Percentiles rank a stretch among this genome's conserved stretches.
Evolutionary conservation across 169 alveolate genomes (phyloP).

Genomic region (Cryptosporidium muris): DNA sequence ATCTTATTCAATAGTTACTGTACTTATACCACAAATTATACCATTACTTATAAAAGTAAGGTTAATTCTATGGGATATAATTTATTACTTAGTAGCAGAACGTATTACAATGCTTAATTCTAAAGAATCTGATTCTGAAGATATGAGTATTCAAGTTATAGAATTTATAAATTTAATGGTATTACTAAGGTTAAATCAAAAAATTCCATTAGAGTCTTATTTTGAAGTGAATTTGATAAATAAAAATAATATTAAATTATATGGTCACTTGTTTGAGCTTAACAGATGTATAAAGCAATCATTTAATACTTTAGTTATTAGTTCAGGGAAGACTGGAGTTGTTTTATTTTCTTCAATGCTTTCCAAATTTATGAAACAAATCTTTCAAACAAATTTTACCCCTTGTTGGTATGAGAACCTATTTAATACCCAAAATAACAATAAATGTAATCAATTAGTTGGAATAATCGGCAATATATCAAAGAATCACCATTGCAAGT

Average conservation of each 20-base stretch:
- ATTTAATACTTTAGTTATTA: conserved; percentile 5
- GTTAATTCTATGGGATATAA: conserved; percentile 12
- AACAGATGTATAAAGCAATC: not conserved
- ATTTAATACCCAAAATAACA: not conserved
- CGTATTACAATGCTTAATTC: not conserved
- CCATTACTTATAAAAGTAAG: conserved; percentile 12
- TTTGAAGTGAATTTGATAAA: not conserved
- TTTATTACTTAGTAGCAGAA: conserved; percentile 8
- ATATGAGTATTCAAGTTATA: not conserved
- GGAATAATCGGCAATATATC: not conserved
- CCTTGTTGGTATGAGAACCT: conserved; percentile 4
- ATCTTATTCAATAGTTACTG: not conserved
- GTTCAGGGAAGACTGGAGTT: conserved; percentile 43
- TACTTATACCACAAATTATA: conserved; percentile 29
- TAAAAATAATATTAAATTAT: not conserved
- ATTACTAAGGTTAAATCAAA: not conserved
- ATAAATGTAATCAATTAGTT: not conserved
- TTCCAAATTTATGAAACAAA: conserved; percentile 4
- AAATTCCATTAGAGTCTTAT: conserved; percentile 1
- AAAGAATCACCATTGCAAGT: no score
- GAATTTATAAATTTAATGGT: conserved; percentile 7
- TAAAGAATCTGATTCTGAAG: not conserved
- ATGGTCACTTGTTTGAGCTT: not conserved
- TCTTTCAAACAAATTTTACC: conserved; percentile 9
- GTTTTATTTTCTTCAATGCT: conserved; percentile 31